Conservation (phyloP, 148 eudicot genomes). For the Rhododendron vialii region DNA sequence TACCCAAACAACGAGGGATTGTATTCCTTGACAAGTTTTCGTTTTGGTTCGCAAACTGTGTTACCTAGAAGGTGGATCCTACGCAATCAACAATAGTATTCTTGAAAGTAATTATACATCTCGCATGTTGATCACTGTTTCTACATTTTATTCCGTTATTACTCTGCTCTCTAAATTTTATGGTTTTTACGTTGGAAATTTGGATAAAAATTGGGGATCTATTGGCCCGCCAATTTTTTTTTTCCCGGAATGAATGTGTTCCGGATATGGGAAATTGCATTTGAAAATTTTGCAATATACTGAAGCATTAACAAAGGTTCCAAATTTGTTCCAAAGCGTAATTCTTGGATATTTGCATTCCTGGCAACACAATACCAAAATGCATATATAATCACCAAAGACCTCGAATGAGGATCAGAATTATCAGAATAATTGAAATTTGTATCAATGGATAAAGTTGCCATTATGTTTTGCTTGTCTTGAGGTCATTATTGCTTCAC, state of each 20-base stretch:
- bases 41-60: not conserved
- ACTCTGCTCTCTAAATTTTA: not conserved
- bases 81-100: not conserved
- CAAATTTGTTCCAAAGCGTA: not conserved
- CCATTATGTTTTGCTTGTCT: not conserved
- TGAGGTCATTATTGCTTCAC: not conserved
- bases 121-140: not conserved
- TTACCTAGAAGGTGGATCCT: not conserved
- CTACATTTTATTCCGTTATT: not conserved
- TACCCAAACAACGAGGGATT: not conserved
- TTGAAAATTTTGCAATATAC: not conserved
- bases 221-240: not conserved
- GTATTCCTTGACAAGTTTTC: no score
- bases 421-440: not conserved
- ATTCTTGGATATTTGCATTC: not conserved
- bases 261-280: not conserved
- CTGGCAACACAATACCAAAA: not conserved
- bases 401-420: not conserved
- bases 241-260: not conserved
- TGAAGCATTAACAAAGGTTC: not conserved
- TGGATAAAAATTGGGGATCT: not conserved
- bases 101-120: not conserved
- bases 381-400: not conserved
- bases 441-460: not conserved
- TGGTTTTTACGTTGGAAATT: not conserved